Evolutionary conservation across 2,329 filamentous ascomycete genomes (phyloP), one percentile per base, ranked within the genome.

Genomic region (Myriangium duriaei): DNA sequence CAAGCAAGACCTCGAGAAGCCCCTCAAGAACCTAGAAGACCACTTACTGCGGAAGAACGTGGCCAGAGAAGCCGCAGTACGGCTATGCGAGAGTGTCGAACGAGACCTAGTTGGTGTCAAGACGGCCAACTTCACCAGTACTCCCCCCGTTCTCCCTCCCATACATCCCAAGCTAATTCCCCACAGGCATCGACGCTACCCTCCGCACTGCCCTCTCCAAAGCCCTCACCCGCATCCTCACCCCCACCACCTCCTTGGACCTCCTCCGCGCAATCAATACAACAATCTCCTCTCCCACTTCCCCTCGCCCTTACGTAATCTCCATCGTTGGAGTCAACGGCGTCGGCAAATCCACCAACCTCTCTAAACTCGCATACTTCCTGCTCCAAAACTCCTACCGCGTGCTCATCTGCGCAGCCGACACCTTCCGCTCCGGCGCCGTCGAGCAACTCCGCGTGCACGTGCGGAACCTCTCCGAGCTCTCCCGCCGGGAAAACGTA

Each of bases 311-410:
- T 30, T 98, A 96, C 56, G 88, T 96, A 52, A 92, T 98, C 56
- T 95, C 86, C 41, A 94, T 98, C 44, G 91, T 98, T 30, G 91
- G 91, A 45, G 91, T 98, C 56, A 98, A 98, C 58, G 91, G 91
- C 38, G 91, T 98, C 26, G 91, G 91, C 54, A 98, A 98, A 65
- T 95, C 87, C 11, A 98, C 91, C 37, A 96, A 95, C 56, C 70
- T 98, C 26, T 88, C 84, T 59, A 98, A 98, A 62, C 94, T 98
- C 48, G 93, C 87, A 60, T 98, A 91, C 64, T 98, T 98, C 65
- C 69, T 98, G 26, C 69, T 98, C 19, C 88, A 98, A 61, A 98
- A 98, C 67, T 87, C 92, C 57, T 92, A 94, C 67, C 82, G 82
- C 54, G 86, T 98, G 11, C 72, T 98, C 41, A 84, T 98, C 48